Base-by-base conservation (phyloP, 768 basidiomycete genomes). In the Leccinum subgranulosum region DNA sequence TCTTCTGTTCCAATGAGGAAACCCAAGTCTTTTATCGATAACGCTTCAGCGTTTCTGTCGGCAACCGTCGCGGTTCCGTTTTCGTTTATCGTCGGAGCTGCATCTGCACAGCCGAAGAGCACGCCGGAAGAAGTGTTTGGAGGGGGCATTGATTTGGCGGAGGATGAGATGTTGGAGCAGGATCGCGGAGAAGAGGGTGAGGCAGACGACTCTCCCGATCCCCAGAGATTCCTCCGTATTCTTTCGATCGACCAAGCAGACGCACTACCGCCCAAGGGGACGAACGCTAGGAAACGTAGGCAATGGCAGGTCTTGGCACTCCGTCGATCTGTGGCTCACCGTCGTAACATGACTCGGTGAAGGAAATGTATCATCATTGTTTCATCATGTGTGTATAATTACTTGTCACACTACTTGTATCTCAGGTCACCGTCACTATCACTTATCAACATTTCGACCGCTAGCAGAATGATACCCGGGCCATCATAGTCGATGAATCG, bases 151-250 rank as follows among this genome's bases (percentile, higher is more conserved):
- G 91, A 93, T 63, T 66, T 94, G 60, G 73, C 78, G 46, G 90
- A 92, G 65, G 84, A 91, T 56, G 91, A 94, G 62, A 79, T 92
- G 17, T 67, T 90, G 53, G 90, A 93, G 58, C 84, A 86, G 61
- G 91, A 94, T 52, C 79, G 86, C 23, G 84, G 83, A 6, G 88
- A 89, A 69, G 91, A 91, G 56, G 85, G 81, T 3, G 90, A 91
- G 68, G 82, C 85, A 14, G 91, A 94, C 65, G 86, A 93, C 66
- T 85, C 87, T 14, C 75, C 75, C 4, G 86, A 88, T 46, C 66
- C 68, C 41, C 73, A 76, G 14, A 77, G 91, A 62, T 74, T 75
- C 45, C 81, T 90, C 21, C 76, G 82, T 54, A 77, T 87, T 53
- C 65, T 88, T 36, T 73, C 77, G 11, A 72, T 86, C 53, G 65